Evolutionary conservation across 371 early-diverging fungal genomes (phyloP), one percentile per base, ranked within the genome.

Genomic region (Choanephora cucurbitarum): DNA sequence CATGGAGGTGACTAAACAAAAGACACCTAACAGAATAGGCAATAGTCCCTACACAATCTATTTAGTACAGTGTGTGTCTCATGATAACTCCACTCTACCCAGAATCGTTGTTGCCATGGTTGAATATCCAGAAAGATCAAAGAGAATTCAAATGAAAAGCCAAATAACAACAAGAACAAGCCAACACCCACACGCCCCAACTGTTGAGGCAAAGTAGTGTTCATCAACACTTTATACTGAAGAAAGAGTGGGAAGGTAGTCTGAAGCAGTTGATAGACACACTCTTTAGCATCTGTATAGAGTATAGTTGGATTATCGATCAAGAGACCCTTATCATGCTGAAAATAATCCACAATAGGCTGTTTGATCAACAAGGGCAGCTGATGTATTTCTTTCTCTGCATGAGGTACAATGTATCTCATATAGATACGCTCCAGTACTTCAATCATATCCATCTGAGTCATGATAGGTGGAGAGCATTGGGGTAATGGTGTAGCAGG

Each of bases 231-330:
- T 24, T 83, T 80, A 41, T 81, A 80, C 13, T 70, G 48, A 8
- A 87, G 34, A 68, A 87, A 87, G n/a, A 74, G 49, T 9, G 84
- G 83, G 43, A 77, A 85, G 15, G 78, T 72, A 15, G 70, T 58
- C 54, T 80, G 67, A 62, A 87, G 79, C 3, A 75, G 60, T 7
- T 75, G 69, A 68, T 78, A 69, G 14, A 85, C 78, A 58, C 79
- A 76, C 15, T 70, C 54, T 21, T 84, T 78, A 9, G 85, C 84
- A 52, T 80, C 73, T 21, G 67, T 57, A 69, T 77, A 87, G 0
- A 85, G 66, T 11, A 37, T 2, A 10, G 59, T 52, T 23, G 79
- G 80, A 64, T 76, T 69, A 22, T 72, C 78, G 17, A 55, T 48
- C 23, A 42, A 24, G 17, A 17, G 17, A 22, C n/a, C 10, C 7